These are phyloP conservation scores for Alopecurus myosuroides DNA, from an alignment of 176 grass and related monocot genomes.

Conservation along the genomic window DNA sequence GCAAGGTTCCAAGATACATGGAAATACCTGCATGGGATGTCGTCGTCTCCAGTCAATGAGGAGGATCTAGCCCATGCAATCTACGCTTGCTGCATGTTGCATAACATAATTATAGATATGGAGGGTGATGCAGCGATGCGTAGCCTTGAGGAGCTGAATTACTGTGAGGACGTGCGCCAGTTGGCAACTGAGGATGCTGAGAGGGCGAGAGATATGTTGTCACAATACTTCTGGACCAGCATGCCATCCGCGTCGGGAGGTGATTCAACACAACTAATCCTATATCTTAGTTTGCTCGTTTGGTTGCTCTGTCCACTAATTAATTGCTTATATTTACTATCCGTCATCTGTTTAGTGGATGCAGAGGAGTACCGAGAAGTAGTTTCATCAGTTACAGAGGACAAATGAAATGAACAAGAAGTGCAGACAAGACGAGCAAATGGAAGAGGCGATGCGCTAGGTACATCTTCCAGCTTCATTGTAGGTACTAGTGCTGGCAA, in stretches of 20 bases:
- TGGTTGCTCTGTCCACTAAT: neutral
- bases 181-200: neutral
- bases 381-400: neutral
- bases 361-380: neutral
- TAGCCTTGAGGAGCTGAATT: neutral
- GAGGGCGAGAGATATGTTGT: neutral
- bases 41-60: accelerated
- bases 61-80: accelerated
- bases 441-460: no score
- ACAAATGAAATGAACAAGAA: neutral
- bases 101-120: neutral
- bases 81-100: neutral
- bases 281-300: neutral
- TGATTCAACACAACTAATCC: neutral
- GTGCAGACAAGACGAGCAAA: neutral
- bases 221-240: neutral
- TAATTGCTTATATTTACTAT: neutral
- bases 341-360: neutral
- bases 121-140: neutral
- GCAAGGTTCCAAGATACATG: neutral
- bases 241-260: neutral
- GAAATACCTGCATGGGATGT: neutral
- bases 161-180: neutral
- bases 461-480: no score
- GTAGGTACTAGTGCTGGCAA: no score